Conservation (phyloP, 2,329 filamentous ascomycete genomes). For the Fusarium ambrosium region DNA sequence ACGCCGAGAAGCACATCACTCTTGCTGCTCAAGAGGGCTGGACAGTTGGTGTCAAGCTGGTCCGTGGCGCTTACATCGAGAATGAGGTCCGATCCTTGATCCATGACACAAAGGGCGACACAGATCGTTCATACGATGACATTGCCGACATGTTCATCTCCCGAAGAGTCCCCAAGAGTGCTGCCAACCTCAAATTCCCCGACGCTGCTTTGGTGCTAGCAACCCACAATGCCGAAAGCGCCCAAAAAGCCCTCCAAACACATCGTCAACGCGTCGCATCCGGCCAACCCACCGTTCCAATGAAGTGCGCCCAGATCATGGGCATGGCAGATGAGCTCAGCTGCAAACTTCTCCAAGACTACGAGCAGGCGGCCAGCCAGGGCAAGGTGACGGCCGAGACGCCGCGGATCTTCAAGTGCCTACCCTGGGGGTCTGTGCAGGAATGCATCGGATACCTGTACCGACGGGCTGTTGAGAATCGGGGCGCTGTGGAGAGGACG, state of each 20-base stretch:
- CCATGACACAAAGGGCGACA: conserved; percentile 65
- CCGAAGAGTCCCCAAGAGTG: conserved; percentile 42
- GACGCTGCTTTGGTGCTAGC: conserved; percentile 64
- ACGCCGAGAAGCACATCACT: conserved; percentile 60
- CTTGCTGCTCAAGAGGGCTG: conserved; percentile 62
- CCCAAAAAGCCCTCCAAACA: conserved; percentile 58
- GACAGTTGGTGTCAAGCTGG: conserved; percentile 68
- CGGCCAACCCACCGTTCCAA: conserved; percentile 47
- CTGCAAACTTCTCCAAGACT: conserved; percentile 60
- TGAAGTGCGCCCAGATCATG: conserved; percentile 67
- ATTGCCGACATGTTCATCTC: conserved; percentile 62
- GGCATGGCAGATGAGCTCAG: conserved; percentile 71
- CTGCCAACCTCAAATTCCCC: conserved; percentile 53
- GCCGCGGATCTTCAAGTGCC: conserved; percentile 53
- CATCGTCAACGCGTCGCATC: conserved; percentile 56
- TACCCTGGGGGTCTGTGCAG: conserved; percentile 55
- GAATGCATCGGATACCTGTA: conserved; percentile 56
- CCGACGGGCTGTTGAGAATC: conserved; percentile 56
- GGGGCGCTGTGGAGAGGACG: conserved; percentile 53
- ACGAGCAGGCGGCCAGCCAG: conserved; percentile 36
- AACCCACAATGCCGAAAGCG: conserved; percentile 63
- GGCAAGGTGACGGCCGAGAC: conserved; percentile 29
- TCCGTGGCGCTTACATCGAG: conserved; percentile 68
- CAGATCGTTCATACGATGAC: conserved; percentile 64
- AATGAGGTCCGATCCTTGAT: conserved; percentile 63